Percentiles rank a stretch among this genome's conserved stretches.
Evolutionary conservation across 106 monocot species (phyloP).

Genomic region (Hemerocallis citrina): DNA sequence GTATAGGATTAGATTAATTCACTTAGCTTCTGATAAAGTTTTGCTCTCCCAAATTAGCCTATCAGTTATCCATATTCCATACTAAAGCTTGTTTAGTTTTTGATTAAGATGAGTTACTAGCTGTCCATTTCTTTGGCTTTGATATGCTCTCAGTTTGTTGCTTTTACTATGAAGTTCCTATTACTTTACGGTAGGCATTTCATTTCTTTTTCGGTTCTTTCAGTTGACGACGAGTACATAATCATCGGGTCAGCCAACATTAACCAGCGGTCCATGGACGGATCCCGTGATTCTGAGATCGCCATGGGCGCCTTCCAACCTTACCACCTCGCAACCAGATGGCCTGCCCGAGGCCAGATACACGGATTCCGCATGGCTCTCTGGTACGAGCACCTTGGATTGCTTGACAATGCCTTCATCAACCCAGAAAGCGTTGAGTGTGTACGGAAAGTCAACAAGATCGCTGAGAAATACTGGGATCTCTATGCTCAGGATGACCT

Average conservation of each 20-base stretch:
- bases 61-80: too few species aligned
- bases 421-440: conserved; percentile 29
- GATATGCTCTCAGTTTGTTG: neutral
- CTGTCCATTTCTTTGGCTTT: neutral
- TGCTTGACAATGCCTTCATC: conserved; percentile 30
- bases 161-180: neutral
- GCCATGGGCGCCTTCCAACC: conserved; percentile 49
- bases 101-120: neutral
- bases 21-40: neutral
- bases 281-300: conserved; percentile 38
- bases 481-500: conserved; percentile 23
- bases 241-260: conserved; percentile 41
- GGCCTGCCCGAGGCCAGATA: conserved; percentile 36
- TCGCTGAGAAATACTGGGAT: conserved; percentile 41
- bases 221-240: conserved; percentile 54
- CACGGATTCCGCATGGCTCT: conserved; percentile 41
- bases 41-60: too few species aligned
- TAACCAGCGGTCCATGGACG: conserved; percentile 45
- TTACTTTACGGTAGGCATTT: too few species aligned
- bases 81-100: neutral
- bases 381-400: conserved; percentile 46
- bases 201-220: too few species aligned
- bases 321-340: conserved; percentile 19
- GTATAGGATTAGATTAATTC: neutral
- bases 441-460: conserved; percentile 32